These are phyloP conservation scores for Macroventuria anomochaeta DNA, from an alignment of 2,329 filamentous ascomycete genomes.

Conservation along the genomic window DNA sequence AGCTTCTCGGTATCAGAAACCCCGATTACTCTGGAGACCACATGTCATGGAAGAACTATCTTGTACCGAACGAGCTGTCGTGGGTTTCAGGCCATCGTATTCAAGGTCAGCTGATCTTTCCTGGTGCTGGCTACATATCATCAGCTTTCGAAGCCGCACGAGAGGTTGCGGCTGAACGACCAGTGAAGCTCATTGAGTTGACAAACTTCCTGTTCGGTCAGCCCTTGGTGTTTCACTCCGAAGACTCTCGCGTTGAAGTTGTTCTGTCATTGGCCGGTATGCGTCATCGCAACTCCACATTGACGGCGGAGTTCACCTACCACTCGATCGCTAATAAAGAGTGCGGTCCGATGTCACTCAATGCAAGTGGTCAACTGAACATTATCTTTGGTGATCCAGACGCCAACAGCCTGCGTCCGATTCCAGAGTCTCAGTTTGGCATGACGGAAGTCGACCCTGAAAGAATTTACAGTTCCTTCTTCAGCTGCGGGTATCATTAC, in stretches of 20 bases:
- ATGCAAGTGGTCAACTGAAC: not conserved
- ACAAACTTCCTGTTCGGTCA: constrained; percentile 19
- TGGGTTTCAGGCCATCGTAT: constrained; percentile 31
- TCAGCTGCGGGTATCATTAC: constrained; percentile 5
- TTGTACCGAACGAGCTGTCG: constrained; percentile 14
- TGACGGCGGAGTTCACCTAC: not conserved
- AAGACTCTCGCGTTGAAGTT: constrained; percentile 2
- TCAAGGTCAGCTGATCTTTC: constrained; percentile 50
- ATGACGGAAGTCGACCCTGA: not conserved
- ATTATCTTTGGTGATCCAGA: not conserved
- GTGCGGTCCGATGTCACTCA: not conserved
- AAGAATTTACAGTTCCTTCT: not conserved
- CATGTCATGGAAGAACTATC: constrained; percentile 21
- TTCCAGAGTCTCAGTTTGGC: not conserved
- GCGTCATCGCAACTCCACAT: not conserved
- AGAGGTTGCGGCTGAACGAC: not conserved
- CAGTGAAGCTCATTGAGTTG: constrained; percentile 22
- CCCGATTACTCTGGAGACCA: not conserved
- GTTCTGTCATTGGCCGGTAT: constrained; percentile 1
- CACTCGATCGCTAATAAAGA: not conserved
- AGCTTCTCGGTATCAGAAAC: constrained; percentile 15
- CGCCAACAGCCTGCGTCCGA: not conserved
- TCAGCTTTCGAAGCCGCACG: constrained; percentile 44
- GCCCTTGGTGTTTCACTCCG: constrained; percentile 20
- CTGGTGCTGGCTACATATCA: constrained; percentile 53